phyloP scores from a whole-genome alignment of 768 basidiomycete genomes.

The Rhodotorula diobovata region DNA sequence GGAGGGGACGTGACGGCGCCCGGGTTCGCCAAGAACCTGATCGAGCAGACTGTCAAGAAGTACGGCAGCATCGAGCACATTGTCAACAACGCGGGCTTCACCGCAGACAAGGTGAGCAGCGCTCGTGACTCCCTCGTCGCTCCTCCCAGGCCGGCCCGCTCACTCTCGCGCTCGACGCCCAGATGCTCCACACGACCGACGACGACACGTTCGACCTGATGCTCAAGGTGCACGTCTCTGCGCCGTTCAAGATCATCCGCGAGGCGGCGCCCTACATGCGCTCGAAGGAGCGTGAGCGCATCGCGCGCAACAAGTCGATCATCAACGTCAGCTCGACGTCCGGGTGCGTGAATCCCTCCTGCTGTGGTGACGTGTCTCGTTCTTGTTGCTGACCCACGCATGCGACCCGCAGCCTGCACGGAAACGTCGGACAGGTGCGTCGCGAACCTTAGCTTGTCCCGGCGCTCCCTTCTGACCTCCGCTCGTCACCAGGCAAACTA shows the following conservation, averaged over 20 bases:
- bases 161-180: constrained; percentile 51
- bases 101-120: constrained; percentile 1
- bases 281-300: constrained; percentile 61
- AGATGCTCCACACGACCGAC: constrained; percentile 66
- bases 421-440: constrained; percentile 67
- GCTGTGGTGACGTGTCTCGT: no score
- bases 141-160: background rate
- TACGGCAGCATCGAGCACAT: constrained; percentile 68
- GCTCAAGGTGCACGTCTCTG: constrained; percentile 75
- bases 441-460: constrained; percentile 51
- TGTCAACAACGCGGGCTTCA: constrained; percentile 4
- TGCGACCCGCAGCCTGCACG: constrained; percentile 57
- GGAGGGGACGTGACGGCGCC: constrained; percentile 76
- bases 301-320: constrained; percentile 59
- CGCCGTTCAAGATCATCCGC: constrained; percentile 77
- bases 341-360: background rate
- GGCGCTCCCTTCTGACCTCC: constrained; percentile 49
- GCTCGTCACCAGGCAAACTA: background rate
- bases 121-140: background rate
- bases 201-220: constrained; percentile 79
- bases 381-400: background rate
- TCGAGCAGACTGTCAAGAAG: no score
- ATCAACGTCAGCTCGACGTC: constrained; percentile 71
- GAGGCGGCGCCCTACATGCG: constrained; percentile 82
- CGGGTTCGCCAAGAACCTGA: constrained; percentile 72